Conservation (phyloP, 345 rosid genomes). For the Linum lewisii region DNA sequence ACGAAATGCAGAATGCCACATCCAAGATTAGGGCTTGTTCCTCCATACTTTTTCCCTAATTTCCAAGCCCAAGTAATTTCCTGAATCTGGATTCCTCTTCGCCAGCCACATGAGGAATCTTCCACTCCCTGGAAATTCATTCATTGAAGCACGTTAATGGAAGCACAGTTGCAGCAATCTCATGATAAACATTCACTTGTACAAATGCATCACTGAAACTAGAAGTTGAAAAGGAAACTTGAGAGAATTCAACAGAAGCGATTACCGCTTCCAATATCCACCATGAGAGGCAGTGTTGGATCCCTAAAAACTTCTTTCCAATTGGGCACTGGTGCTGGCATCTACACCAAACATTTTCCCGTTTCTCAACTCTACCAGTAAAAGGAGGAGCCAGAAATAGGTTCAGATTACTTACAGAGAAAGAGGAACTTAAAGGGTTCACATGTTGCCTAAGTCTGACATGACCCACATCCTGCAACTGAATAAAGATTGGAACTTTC, state of each 20-base stretch:
- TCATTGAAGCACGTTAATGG: too few species aligned
- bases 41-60: slow-evolving; percentile 67
- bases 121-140: slow-evolving; percentile 61
- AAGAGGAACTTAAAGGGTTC: slow-evolving; percentile 8
- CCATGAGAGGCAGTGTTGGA: slow-evolving; percentile 76
- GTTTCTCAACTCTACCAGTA: background rate
- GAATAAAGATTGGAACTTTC: background rate
- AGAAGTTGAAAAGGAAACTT: background rate
- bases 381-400: background rate
- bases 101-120: slow-evolving; percentile 92
- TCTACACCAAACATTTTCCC: slow-evolving; percentile 24
- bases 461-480: slow-evolving; percentile 61
- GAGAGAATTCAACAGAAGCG: background rate
- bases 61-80: slow-evolving; percentile 85
- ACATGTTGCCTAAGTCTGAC: slow-evolving; percentile 76
- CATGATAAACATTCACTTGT: too few species aligned
- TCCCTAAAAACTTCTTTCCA: slow-evolving; percentile 71
- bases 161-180: too few species aligned
- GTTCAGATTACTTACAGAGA: slow-evolving; percentile 37
- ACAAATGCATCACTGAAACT: background rate
- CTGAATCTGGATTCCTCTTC: slow-evolving; percentile 34
- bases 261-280: slow-evolving; percentile 94
- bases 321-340: slow-evolving; percentile 52
- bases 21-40: slow-evolving; percentile 19
- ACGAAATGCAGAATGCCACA: slow-evolving; percentile 18